Evolutionary conservation across 192 early-diverging fungal species (phyloP).

Genomic region (Lobosporangium transversale): DNA sequence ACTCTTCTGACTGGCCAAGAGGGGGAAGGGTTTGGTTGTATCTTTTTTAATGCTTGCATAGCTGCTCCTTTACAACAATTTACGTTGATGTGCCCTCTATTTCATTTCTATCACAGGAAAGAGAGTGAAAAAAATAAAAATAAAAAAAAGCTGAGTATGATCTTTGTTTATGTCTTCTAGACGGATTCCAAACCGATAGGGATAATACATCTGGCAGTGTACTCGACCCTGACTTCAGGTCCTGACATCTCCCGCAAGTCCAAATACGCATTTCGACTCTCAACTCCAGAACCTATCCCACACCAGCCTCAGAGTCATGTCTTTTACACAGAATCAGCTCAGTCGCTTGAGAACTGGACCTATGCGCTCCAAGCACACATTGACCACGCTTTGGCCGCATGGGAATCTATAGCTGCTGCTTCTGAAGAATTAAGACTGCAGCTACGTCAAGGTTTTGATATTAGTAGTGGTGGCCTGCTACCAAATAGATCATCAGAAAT

Average conservation of each 20-base stretch:
- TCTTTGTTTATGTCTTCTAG: too few relatives aligned
- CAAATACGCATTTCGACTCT: constrained; percentile 34
- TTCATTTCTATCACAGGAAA: too few relatives aligned
- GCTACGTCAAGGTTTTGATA: not conserved
- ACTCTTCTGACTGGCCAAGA: too few relatives aligned
- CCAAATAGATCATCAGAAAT: not conserved
- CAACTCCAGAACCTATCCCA: constrained; percentile 26
- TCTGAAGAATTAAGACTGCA: constrained; percentile 3
- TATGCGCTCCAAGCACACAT: constrained; percentile 35
- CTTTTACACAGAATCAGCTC: constrained; percentile 20
- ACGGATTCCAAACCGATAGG: constrained; percentile 43
- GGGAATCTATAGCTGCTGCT: constrained; percentile 5
- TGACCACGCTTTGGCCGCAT: constrained; percentile 15
- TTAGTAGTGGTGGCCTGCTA: not conserved
- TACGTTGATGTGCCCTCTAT: too few relatives aligned
- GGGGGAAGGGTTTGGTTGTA: too few relatives aligned
- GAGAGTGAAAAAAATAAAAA: too few relatives aligned
- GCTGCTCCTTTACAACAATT: too few relatives aligned
- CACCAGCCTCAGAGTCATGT: constrained; percentile 42
- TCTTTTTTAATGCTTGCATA: too few relatives aligned
- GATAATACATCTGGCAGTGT: constrained; percentile 32
- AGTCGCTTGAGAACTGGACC: constrained; percentile 42
- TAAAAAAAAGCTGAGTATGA: too few relatives aligned
- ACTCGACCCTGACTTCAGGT: constrained; percentile 35
- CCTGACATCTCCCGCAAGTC: constrained; percentile 47